Base-by-base conservation (phyloP, 2,329 filamentous ascomycete genomes). In the Talaromyces sp. region DNA sequence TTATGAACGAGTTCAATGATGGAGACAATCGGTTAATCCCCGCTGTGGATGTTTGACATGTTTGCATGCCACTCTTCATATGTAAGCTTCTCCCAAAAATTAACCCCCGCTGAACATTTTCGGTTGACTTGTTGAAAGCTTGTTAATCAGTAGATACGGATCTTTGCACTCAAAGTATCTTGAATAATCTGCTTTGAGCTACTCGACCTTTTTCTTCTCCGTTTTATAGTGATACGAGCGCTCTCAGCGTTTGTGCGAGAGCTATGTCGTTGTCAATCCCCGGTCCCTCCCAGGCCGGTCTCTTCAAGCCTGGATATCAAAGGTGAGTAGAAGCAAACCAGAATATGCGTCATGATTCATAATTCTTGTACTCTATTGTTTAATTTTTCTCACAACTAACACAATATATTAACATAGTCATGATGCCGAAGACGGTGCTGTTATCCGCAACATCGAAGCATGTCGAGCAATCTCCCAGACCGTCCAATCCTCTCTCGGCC, bases 351-450 rank as follows among this genome's bases (percentile, higher is more conserved):
- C n/a, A n/a, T n/a, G n/a, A n/a, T n/a, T n/a, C n/a, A n/a, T n/a
- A n/a, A n/a, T n/a, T n/a, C n/a, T n/a, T n/a, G n/a, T n/a, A n/a
- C n/a, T n/a, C n/a, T n/a, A 15, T n/a, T 48, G 10, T 35, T 9
- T 35, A 13, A 31, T 5, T 11, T 13, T 17, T 46, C 8, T 17
- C 13, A 3, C n/a, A 8, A 31, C 35, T 50, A 4, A 48, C 17
- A 35, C 13, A 9, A 15, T 40, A 8, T 22, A 15, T 15, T 6
- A 15, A 19, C 22, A 65, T 71, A 97, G 95, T 83, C 96, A 99
- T 80, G 93, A 97, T 74, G 88, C 93, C 61, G 95, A 99, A 86
- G 94, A 99, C 89, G 94, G 94, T 73, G 95, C 94, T 66, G 92
- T 99, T 66, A 83, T 97, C 65, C 91, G 94, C 72, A 99, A 99